Conservation (phyloP, 148 eudicot genomes). For the Mesembryanthemum crystallinum region DNA sequence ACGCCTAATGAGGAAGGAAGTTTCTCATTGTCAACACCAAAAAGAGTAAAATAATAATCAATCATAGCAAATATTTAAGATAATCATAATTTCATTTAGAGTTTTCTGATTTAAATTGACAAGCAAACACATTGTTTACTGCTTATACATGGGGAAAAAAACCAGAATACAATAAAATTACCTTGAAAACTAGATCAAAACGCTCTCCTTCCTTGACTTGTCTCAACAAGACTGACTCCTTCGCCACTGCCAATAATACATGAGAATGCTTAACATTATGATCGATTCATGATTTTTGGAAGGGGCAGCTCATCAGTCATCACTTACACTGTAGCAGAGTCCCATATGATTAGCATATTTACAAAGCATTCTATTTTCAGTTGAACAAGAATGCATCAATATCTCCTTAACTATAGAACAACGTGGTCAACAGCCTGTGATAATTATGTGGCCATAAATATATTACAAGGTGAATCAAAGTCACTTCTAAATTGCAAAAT, state of each 20-base stretch:
- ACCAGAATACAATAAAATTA: conserved; percentile 23
- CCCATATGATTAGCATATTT: background rate
- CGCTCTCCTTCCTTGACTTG: conserved; percentile 53
- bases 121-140: background rate
- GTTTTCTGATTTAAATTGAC: too few species aligned
- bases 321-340: background rate
- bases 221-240: conserved; percentile 39
- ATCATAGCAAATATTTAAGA: background rate
- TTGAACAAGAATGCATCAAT: too few species aligned
- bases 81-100: too few species aligned
- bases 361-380: background rate
- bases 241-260: conserved; percentile 38
- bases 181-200: conserved; percentile 73
- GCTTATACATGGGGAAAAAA: background rate
- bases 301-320: background rate
- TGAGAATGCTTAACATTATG: background rate
- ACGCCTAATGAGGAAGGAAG: too few species aligned
- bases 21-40: too few species aligned
- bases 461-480: too few species aligned
- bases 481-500: too few species aligned
- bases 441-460: too few species aligned
- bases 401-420: too few species aligned
- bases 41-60: background rate
- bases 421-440: too few species aligned
- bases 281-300: background rate